phyloP scores from a whole-genome alignment of 257 asterid species.

The Solanum clarkiae region DNA sequence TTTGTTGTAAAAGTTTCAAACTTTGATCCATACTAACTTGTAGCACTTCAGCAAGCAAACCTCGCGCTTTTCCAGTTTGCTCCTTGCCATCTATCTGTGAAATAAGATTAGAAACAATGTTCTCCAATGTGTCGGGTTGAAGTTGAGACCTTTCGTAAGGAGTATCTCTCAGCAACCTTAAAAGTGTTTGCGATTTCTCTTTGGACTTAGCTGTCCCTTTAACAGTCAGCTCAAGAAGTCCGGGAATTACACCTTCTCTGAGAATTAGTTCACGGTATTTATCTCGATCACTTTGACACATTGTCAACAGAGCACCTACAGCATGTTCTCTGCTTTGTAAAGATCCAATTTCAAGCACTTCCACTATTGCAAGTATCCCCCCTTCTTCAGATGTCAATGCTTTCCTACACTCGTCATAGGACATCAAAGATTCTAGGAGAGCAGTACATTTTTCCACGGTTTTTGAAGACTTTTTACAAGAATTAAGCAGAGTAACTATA shows the following conservation, averaged over 20 bases:
- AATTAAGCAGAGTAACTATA: slow-evolving; percentile 44
- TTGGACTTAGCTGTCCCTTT: slow-evolving; percentile 68
- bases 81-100: slow-evolving; percentile 73
- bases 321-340: slow-evolving; percentile 77
- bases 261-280: slow-evolving; percentile 73
- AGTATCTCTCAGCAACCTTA: slow-evolving; percentile 51
- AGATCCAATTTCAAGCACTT: slow-evolving; percentile 71
- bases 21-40: slow-evolving; percentile 97
- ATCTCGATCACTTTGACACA: slow-evolving; percentile 64
- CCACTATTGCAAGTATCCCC: slow-evolving; percentile 78
- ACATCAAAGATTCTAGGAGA: slow-evolving; percentile 49
- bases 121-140: slow-evolving; percentile 60
- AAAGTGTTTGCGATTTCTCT: slow-evolving; percentile 53
- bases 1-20: slow-evolving; percentile 55
- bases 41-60: slow-evolving; percentile 91
- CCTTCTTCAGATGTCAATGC: slow-evolving; percentile 66
- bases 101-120: slow-evolving; percentile 54
- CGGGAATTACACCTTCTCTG: slow-evolving; percentile 87
- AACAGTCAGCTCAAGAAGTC: slow-evolving; percentile 88
- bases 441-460: slow-evolving; percentile 67
- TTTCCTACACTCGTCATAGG: slow-evolving; percentile 59
- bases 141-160: slow-evolving; percentile 72
- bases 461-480: slow-evolving; percentile 57
- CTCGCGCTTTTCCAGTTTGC: slow-evolving; percentile 58
- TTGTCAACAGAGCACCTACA: slow-evolving; percentile 59